These are phyloP conservation scores for Chlorella sp. DNA, from an alignment of 139 green algal genomes.

Conservation along the genomic window DNA sequence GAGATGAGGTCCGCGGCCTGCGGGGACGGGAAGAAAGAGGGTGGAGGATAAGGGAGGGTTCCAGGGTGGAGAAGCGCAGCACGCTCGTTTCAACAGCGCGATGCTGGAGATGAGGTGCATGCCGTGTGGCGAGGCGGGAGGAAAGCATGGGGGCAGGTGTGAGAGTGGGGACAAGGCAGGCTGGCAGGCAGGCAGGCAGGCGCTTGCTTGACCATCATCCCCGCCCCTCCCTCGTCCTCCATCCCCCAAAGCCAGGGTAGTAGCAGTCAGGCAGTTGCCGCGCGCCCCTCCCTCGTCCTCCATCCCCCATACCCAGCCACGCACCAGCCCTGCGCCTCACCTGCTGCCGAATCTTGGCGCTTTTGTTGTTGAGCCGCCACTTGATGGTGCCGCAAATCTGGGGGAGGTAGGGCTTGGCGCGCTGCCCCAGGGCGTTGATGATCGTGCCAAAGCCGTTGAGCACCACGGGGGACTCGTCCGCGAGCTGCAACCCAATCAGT, in stretches of 20 bases:
- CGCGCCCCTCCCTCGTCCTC: not conserved
- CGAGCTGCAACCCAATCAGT: constrained; percentile 65
- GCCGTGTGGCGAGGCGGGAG: too few species aligned
- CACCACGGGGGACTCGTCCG: constrained; percentile 87
- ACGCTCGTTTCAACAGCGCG: too few species aligned
- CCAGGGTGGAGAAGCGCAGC: too few species aligned
- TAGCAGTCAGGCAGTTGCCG: not conserved
- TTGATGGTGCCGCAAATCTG: constrained; percentile 99
- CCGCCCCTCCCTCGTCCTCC: not conserved
- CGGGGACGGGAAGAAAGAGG: not conserved
- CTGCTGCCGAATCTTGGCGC: constrained; percentile 90
- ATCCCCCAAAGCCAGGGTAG: not conserved
- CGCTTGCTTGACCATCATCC: not conserved
- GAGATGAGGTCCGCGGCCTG: constrained; percentile 98
- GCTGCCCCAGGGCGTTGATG: constrained; percentile 91
- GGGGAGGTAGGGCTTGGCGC: constrained; percentile 96
- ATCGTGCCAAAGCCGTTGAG: constrained; percentile 98
- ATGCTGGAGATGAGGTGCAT: too few species aligned
- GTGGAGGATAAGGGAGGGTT: not conserved
- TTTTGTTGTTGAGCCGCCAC: constrained; percentile 99
- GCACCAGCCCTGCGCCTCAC: not conserved
- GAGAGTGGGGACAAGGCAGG: too few species aligned
- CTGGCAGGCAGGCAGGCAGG: too few species aligned
- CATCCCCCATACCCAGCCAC: not conserved
- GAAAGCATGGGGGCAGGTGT: too few species aligned